Base-by-base conservation (phyloP, 768 basidiomycete genomes). In the Macrocybe gigantea region DNA sequence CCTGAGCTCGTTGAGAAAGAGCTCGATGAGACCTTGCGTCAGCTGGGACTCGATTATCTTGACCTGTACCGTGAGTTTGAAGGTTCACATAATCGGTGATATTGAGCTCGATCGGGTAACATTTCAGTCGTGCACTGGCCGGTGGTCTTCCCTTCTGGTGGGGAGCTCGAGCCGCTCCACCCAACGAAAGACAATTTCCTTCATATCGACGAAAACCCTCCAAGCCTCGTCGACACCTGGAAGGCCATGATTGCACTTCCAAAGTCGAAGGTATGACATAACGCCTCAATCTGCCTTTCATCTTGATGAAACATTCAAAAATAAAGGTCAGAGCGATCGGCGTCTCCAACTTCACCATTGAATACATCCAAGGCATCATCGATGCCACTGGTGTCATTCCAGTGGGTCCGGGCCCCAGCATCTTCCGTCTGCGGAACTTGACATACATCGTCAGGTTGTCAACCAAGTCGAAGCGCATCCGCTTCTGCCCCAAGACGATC, bases 391-490 rank as follows among this genome's bases (percentile, higher is more conserved):
- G 81, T 8, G 82, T 87, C 45, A 76, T 80, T 47, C 91, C 92
- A 29, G 82, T 82, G 59, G 48, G 78, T 62, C 10, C 33, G 41
- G 2, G 13, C 29, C 22, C 22, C 22, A n/a, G 31, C 5, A 13
- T 39, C 43, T 47, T 30, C 13, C 41, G 33, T 40, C 9, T 38
- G 11, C 22, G 22, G 22, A 22, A 22, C 22, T 22, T 22, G 22
- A 33, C 3, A 11, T 38, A 5, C 9, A 34, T 44, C 22, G 44
- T 15, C 47, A 82, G 80, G 66, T 71, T 14, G 82, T 69, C 30
- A 91, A 93, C 68, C 91, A 94, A 68, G 69, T 93, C 54, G 89
- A 92, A 64, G 80, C 82, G 14, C 92, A 93, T 72, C 88, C 90
- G 10, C 74, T 82, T 44, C 76, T 88, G 49, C 84, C 77, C 7